Conservation (phyloP, 169 alveolate genomes). For the Plasmodium berghei region DNA sequence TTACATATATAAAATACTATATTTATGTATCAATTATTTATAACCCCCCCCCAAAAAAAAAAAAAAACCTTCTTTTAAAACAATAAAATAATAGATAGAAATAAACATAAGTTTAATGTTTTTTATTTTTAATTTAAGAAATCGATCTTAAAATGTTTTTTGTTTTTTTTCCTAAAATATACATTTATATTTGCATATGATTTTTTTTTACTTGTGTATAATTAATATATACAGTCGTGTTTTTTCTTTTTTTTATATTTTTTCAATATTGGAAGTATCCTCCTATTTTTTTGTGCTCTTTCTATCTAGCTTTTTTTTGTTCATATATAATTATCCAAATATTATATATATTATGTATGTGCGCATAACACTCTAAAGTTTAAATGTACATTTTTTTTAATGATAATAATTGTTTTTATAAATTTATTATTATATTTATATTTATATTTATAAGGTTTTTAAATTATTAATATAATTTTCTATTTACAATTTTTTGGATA, state of each 20-base stretch:
- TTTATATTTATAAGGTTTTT: too few species aligned
- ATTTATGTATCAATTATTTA: neutral
- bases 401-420: too few species aligned
- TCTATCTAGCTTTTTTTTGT: neutral
- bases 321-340: neutral
- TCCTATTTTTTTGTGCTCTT: constrained; percentile 3
- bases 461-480: too few species aligned
- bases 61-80: constrained; percentile 12
- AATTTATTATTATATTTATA: too few species aligned
- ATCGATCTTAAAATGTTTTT: constrained; percentile 25
- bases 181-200: neutral
- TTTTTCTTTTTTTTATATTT: too few species aligned
- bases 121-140: constrained; percentile 2
- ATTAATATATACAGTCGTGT: neutral
- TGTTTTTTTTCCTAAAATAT: constrained; percentile 4
- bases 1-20: neutral
- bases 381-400: neutral
- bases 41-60: constrained; percentile 11
- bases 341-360: constrained; percentile 4
- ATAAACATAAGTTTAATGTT: neutral
- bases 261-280: too few species aligned
- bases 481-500: too few species aligned
- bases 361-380: neutral
- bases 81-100: neutral
- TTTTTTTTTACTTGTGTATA: neutral